Percentiles rank a stretch among this genome's conserved stretches.
phyloP scores from a whole-genome alignment of 805 yeast genomes.

The Groenewaldozyma salmanticensis region DNA sequence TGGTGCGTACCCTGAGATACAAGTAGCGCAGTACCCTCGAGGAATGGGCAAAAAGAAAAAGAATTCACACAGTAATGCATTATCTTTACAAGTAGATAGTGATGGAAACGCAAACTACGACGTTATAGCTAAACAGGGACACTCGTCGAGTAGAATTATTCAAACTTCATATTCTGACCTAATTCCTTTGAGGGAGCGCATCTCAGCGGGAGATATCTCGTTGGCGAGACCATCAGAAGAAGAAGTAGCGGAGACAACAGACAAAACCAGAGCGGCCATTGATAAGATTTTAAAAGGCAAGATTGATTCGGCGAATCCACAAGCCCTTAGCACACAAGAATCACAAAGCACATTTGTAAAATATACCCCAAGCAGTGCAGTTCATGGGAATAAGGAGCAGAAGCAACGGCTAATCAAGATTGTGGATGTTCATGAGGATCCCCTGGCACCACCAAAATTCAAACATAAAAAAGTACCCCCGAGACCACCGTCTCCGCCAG shows the following conservation, averaged over 20 bases:
- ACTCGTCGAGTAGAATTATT: slow-evolving; percentile 22
- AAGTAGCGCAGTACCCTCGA: slow-evolving; percentile 26
- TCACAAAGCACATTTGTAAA: slow-evolving; percentile 36
- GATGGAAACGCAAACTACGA: slow-evolving; percentile 26
- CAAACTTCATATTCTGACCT: slow-evolving; percentile 48
- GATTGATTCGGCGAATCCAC: slow-evolving; percentile 28
- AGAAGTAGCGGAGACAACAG: slow-evolving; percentile 37
- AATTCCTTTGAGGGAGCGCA: slow-evolving; percentile 47
- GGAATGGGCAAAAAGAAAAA: slow-evolving; percentile 21
- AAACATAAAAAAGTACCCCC: slow-evolving; percentile 65
- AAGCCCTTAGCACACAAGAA: slow-evolving; percentile 17
- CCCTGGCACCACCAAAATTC: slow-evolving; percentile 75
- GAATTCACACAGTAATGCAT: slow-evolving; percentile 16
- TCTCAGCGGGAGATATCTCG: slow-evolving; percentile 29
- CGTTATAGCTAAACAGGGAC: slow-evolving; percentile 27
- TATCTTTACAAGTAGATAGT: slow-evolving; percentile 21
- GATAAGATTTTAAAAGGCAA: slow-evolving; percentile 40
- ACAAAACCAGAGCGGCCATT: slow-evolving; percentile 49
- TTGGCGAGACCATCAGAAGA: slow-evolving; percentile 40
- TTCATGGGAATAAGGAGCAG: slow-evolving; percentile 20
- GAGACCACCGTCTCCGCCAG: slow-evolving; percentile 61
- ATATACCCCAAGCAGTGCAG: slow-evolving; percentile 29
- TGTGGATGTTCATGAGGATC: slow-evolving; percentile 63
- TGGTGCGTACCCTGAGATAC: slow-evolving; percentile 28
- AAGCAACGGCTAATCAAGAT: slow-evolving; percentile 49